Evolutionary conservation across 805 yeast species (phyloP).

Genomic region (Candida patagonica): DNA sequence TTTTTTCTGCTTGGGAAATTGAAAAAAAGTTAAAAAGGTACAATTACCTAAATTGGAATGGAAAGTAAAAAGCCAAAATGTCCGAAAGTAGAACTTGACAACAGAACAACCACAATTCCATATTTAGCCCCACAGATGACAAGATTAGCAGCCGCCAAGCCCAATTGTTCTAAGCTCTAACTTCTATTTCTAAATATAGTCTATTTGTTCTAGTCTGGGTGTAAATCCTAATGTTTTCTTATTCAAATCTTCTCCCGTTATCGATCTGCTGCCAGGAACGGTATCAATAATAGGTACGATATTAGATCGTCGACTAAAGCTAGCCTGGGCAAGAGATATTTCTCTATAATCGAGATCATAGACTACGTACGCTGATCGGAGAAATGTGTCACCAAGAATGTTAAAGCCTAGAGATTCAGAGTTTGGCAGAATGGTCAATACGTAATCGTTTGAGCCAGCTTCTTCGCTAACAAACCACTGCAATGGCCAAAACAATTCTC

Average conservation of each 20-base stretch:
- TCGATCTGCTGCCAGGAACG: slow-evolving; percentile 15
- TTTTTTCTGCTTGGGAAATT: too few species aligned
- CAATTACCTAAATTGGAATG: too few species aligned
- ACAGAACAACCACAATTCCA: too few species aligned
- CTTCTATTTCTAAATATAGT: too few species aligned
- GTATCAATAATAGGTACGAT: slow-evolving; percentile 21
- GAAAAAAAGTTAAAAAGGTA: too few species aligned
- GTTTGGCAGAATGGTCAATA: slow-evolving; percentile 12
- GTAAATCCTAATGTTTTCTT: too few species aligned
- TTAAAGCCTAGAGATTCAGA: slow-evolving; percentile 13
- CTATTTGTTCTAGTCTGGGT: too few species aligned
- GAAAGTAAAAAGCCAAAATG: too few species aligned
- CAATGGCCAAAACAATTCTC: slow-evolving; percentile 22
- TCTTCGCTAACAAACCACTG: slow-evolving; percentile 20
- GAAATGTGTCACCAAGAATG: slow-evolving; percentile 49
- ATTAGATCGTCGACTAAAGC: slow-evolving; percentile 18
- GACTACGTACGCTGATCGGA: slow-evolving; percentile 56
- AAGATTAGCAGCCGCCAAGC: too few species aligned
- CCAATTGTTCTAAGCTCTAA: too few species aligned
- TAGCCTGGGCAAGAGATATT: slow-evolving; percentile 48
- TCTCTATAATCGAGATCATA: slow-evolving; percentile 50
- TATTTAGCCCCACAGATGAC: too few species aligned
- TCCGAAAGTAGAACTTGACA: too few species aligned
- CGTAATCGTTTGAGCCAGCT: slow-evolving; percentile 8
- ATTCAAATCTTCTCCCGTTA: not conserved